Evolutionary conservation across 1,284 basidiomycete genomes (phyloP), one percentile per base, ranked within the genome.

Genomic region (Bjerkandera adusta): DNA sequence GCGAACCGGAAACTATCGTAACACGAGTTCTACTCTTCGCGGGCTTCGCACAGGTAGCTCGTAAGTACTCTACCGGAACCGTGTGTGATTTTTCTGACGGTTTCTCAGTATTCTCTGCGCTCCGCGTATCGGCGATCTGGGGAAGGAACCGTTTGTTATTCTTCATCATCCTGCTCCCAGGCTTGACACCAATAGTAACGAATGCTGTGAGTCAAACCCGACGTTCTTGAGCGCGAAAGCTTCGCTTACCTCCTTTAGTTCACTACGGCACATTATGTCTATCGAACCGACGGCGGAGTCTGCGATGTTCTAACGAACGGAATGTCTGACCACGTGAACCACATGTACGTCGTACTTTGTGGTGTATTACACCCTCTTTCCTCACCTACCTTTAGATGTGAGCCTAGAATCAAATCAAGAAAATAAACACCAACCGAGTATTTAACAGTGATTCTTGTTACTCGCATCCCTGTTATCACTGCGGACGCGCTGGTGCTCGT

Each of bases 61-160:
- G 39, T 41, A 32, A 3, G 39, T 32, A 3, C 26, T 5, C 33
- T 5, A 34, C 33, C 15, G 4, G 18, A 36, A 36, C 22, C 12
- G 15, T 13, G 5, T 35, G 16, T 15, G 16, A 16, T 3, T 16
- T 4, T 20, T 16, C 34, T 20, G 7, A 29, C 16, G 25, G 18
- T n/a, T 5, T 7, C 4, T 4, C 27, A 30, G 39, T 41, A 10
- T 41, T 41, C 16, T 41, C 39, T 15, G 39, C 39, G 20, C 11
- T 41, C 16, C 39, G 39, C 4, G 39, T 41, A 2, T 41, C 39
- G 22, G 39, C 39, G 12, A 41, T 41, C 29, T 32, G 39, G 39
- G 39, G 27, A 3, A 26, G 26, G n/a, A 41, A 41, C 16, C 26
- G 39, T 16, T 18, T 30, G 11, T n/a, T 41, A 29, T 41, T 41